phyloP scores from a whole-genome alignment of 2,329 filamentous ascomycete genomes.

The Elsinoe australis region DNA sequence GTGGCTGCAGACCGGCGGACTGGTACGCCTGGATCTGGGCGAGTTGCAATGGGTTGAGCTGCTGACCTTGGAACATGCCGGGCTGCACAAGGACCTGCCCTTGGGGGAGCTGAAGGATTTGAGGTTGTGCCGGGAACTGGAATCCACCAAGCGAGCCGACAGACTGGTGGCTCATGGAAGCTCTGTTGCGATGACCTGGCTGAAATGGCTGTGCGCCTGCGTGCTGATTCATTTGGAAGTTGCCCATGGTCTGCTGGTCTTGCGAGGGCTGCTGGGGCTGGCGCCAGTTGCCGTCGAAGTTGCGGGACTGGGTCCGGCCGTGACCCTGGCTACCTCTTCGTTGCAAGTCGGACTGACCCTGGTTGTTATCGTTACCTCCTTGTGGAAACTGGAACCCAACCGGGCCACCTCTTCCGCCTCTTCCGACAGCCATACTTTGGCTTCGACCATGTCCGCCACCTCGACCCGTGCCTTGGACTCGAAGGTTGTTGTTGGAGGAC shows the following conservation, averaged over 20 bases:
- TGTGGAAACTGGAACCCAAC: slow-evolving; percentile 65
- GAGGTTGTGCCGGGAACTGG: slow-evolving; percentile 80
- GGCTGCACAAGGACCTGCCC: slow-evolving; percentile 73
- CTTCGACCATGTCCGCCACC: slow-evolving; percentile 56
- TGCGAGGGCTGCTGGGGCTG: slow-evolving; percentile 58
- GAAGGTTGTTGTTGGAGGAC: slow-evolving; percentile 24
- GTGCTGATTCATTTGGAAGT: slow-evolving; percentile 64
- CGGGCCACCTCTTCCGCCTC: slow-evolving; percentile 50
- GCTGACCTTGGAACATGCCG: slow-evolving; percentile 75
- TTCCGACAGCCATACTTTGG: slow-evolving; percentile 77
- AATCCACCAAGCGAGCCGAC: slow-evolving; percentile 77
- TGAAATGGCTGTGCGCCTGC: slow-evolving; percentile 70
- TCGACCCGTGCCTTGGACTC: slow-evolving; percentile 31
- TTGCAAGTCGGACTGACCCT: slow-evolving; percentile 55
- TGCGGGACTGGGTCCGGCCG: slow-evolving; percentile 73
- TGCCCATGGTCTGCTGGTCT: slow-evolving; percentile 46
- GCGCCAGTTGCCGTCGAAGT: slow-evolving; percentile 98
- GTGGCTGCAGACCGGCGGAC: slow-evolving; percentile 64
- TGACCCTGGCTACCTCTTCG: slow-evolving; percentile 74
- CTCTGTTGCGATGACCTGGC: slow-evolving; percentile 79
- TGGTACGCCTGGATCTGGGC: slow-evolving; percentile 88
- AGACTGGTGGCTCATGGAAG: slow-evolving; percentile 73
- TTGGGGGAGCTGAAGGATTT: slow-evolving; percentile 75
- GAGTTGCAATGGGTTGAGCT: slow-evolving; percentile 79
- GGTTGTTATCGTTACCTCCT: slow-evolving; percentile 46